Percentiles rank a stretch among this genome's conserved stretches.
Evolutionary conservation across 805 yeast species (phyloP).

Genomic region (Saccharomycopsis sp.): DNA sequence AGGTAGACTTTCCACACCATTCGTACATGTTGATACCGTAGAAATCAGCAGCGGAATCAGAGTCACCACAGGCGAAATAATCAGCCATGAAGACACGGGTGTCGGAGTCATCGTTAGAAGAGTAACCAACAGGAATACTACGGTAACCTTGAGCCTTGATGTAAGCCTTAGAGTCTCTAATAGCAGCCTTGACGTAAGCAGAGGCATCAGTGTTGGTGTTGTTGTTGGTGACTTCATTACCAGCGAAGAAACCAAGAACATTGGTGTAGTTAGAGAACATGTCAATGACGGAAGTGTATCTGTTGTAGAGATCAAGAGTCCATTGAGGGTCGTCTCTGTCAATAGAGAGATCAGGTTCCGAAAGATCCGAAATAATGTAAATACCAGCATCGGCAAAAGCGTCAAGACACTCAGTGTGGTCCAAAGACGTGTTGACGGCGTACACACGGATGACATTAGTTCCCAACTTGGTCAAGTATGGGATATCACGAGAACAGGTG

Average conservation of each 20-base stretch:
- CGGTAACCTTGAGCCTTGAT: conserved; percentile 56
- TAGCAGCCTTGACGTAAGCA: conserved; percentile 76
- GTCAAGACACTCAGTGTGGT: conserved; percentile 65
- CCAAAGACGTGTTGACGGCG: conserved; percentile 56
- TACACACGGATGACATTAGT: conserved; percentile 75
- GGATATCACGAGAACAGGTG: conserved; percentile 67
- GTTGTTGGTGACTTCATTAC: conserved; percentile 76
- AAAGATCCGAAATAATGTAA: conserved; percentile 72
- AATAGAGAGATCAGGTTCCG: conserved; percentile 59
- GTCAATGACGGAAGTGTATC: conserved; percentile 69
- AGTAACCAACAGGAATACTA: conserved; percentile 73
- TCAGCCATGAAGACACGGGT: conserved; percentile 76
- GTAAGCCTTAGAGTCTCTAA: conserved; percentile 70
- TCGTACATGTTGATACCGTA: conserved; percentile 87
- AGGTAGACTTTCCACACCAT: conserved; percentile 73
- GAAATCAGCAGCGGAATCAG: conserved; percentile 58
- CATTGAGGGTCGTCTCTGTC: conserved; percentile 58
- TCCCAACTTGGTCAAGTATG: conserved; percentile 52
- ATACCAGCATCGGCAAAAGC: conserved; percentile 67
- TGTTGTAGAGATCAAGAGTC: conserved; percentile 53
- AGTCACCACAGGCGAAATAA: conserved; percentile 78
- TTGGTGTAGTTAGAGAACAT: conserved; percentile 62
- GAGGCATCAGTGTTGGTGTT: conserved; percentile 64
- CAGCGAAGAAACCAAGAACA: conserved; percentile 77
- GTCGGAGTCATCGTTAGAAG: conserved; percentile 66